Percentiles rank a stretch among this genome's conserved stretches.
These are phyloP conservation scores for Blumeriella jaapii DNA, from an alignment of 2,329 filamentous ascomycete species.

Conservation along the genomic window DNA sequence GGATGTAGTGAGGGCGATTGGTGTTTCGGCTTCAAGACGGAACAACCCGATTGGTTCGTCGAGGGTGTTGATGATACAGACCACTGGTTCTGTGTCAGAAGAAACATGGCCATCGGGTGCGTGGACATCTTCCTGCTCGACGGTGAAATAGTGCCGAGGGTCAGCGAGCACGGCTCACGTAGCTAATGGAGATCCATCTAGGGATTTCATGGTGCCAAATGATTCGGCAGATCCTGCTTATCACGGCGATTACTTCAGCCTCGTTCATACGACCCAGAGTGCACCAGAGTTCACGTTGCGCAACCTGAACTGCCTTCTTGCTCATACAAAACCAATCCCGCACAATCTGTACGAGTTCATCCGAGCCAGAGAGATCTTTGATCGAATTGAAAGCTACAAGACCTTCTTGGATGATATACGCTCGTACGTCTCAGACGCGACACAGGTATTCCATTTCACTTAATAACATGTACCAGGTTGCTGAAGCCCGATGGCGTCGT, in stretches of 20 bases:
- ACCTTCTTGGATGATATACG: slow-evolving; percentile 24
- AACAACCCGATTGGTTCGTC: slow-evolving; percentile 23
- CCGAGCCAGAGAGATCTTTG: slow-evolving; percentile 24
- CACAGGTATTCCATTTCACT: background rate
- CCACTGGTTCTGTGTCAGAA: slow-evolving; percentile 20
- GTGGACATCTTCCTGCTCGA: too few species aligned
- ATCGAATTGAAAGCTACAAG: slow-evolving; percentile 22
- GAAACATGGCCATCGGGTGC: slow-evolving; percentile 12
- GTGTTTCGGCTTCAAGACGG: slow-evolving; percentile 22
- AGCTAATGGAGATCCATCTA: slow-evolving; percentile 5
- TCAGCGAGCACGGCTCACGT: too few species aligned
- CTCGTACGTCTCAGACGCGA: slow-evolving; percentile 11
- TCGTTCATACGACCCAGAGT: slow-evolving; percentile 11
- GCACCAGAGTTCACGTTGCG: slow-evolving; percentile 22
- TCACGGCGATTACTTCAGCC: slow-evolving; percentile 18
- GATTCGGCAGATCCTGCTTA: background rate
- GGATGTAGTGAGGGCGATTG: slow-evolving; percentile 24
- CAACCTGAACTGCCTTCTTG: slow-evolving; percentile 20
- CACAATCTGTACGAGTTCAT: slow-evolving; percentile 22
- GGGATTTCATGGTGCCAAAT: slow-evolving; percentile 19
- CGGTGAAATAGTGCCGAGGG: too few species aligned
- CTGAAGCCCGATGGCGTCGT: slow-evolving; percentile 25
- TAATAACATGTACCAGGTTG: slow-evolving; percentile 9
- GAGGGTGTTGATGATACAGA: slow-evolving; percentile 24
- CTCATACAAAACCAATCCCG: slow-evolving; percentile 18